These are phyloP conservation scores for Stephania yunnanensis DNA, from an alignment of 164 flowering plant genomes.

Conservation along the genomic window DNA sequence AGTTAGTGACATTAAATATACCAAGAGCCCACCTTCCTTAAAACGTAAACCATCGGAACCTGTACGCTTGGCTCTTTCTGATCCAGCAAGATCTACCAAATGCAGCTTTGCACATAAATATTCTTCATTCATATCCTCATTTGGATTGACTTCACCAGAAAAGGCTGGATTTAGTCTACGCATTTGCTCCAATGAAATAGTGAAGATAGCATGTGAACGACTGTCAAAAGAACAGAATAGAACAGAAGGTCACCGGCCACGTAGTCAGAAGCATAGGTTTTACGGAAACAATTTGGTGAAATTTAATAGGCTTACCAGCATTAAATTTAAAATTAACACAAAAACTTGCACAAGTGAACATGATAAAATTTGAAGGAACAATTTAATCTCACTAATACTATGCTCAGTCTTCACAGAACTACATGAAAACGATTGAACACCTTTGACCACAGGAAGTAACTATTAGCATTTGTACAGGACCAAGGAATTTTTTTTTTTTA, in stretches of 20 bases:
- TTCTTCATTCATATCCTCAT: conserved; percentile 66
- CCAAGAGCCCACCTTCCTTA: conserved; percentile 67
- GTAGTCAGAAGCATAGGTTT: not conserved
- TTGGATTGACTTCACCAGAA: conserved; percentile 34
- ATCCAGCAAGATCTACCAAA: conserved; percentile 99
- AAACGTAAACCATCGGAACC: conserved; percentile 99
- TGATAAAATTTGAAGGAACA: not conserved
- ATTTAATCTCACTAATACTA: not conserved
- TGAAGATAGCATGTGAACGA: conserved; percentile 99
- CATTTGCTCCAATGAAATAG: conserved; percentile 95
- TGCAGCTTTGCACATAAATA: conserved; percentile 93
- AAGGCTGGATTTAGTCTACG: conserved; percentile 38
- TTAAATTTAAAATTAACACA: not conserved
- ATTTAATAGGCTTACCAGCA: conserved; percentile 1
- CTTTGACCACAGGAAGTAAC: not conserved
- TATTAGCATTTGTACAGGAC: not conserved
- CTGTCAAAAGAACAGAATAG: conserved; percentile 32
- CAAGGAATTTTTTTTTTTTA: not conserved
- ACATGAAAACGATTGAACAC: not conserved
- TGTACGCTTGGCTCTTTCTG: conserved; percentile 96
- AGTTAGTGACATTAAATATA: conserved; percentile 5
- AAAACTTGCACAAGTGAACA: not conserved
- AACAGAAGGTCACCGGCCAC: conserved; percentile 5
- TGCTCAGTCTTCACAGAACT: not conserved
- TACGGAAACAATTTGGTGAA: not conserved